Evolutionary conservation across 1,139 yeast genomes (phyloP).

Genomic region (Suzukiozyma palmioleophila): DNA sequence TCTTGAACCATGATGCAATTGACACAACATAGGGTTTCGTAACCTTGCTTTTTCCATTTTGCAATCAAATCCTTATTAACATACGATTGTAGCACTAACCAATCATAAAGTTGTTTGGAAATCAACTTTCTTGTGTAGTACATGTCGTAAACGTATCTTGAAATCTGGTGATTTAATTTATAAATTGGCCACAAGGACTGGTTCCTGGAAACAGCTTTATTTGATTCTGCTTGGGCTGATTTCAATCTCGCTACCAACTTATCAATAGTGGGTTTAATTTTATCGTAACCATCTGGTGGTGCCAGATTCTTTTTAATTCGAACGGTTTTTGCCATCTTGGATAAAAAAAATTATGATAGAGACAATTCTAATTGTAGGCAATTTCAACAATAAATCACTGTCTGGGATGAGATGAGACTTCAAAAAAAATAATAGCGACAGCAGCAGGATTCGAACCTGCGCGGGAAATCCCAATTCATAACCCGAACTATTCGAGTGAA

Average conservation of each 20-base stretch:
- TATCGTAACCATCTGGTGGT: constrained; percentile 75
- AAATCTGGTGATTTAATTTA: constrained; percentile 67
- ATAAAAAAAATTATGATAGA: background rate
- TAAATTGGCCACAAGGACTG: constrained; percentile 68
- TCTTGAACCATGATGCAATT: constrained; percentile 70
- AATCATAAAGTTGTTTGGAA: constrained; percentile 65
- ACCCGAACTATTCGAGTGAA: constrained; percentile 61
- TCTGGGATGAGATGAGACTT: background rate
- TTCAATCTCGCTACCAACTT: constrained; percentile 60
- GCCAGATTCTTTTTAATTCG: constrained; percentile 38
- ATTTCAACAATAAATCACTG: background rate
- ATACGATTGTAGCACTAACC: constrained; percentile 65
- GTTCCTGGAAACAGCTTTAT: constrained; percentile 32
- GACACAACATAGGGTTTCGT: constrained; percentile 81
- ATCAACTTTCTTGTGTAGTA: constrained; percentile 69
- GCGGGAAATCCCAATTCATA: constrained; percentile 79
- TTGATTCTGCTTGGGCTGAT: constrained; percentile 44
- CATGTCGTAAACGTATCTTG: constrained; percentile 72
- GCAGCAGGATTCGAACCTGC: constrained; percentile 91
- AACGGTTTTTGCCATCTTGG: constrained; percentile 37
- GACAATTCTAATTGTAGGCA: background rate
- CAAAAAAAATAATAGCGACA: constrained; percentile 48
- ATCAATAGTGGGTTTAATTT: constrained; percentile 64
- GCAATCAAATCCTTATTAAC: constrained; percentile 74
- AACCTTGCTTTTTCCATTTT: constrained; percentile 89